Evolutionary conservation across 352 stramenopile genomes (phyloP).

Genomic region (Globisporangium parvum): DNA sequence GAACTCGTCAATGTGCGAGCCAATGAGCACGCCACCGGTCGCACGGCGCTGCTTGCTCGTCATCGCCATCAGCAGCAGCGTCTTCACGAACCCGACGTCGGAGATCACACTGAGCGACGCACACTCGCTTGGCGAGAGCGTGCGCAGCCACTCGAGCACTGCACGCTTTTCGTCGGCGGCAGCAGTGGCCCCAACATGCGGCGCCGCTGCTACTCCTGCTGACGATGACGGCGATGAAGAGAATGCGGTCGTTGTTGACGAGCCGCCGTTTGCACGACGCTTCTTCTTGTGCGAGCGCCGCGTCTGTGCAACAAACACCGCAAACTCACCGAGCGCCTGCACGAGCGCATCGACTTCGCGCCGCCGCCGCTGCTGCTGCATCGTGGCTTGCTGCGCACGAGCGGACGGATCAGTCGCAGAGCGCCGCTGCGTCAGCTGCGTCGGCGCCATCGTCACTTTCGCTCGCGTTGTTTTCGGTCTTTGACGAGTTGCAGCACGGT

Average conservation of each 20-base stretch:
- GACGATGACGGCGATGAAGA: not conserved
- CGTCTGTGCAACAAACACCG: slow-evolving; percentile 29
- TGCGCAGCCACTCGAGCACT: slow-evolving; percentile 47
- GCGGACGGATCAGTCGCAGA: too few relatives aligned
- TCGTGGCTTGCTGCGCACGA: too few relatives aligned
- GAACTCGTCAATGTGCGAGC: slow-evolving; percentile 12
- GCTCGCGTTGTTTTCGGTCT: too few relatives aligned
- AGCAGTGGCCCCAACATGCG: not conserved
- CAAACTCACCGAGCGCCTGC: slow-evolving; percentile 55
- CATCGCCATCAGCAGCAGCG: slow-evolving; percentile 65
- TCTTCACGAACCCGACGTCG: slow-evolving; percentile 73
- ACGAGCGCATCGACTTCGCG: slow-evolving; percentile 21
- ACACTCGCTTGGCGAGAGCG: slow-evolving; percentile 33
- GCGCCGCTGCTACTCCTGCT: not conserved
- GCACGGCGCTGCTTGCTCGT: slow-evolving; percentile 6
- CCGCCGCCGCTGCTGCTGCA: not conserved
- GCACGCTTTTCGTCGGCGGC: slow-evolving; percentile 21
- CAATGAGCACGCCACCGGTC: not conserved
- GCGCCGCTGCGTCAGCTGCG: too few relatives aligned
- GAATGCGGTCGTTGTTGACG: not conserved
- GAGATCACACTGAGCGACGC: slow-evolving; percentile 57
- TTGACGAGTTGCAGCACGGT: too few relatives aligned
- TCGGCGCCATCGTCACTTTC: too few relatives aligned
- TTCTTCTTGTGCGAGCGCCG: slow-evolving; percentile 15
- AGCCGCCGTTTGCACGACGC: not conserved